Evolutionary conservation across 179 eudicot genomes (phyloP).

Genomic region (Silene coronaria): DNA sequence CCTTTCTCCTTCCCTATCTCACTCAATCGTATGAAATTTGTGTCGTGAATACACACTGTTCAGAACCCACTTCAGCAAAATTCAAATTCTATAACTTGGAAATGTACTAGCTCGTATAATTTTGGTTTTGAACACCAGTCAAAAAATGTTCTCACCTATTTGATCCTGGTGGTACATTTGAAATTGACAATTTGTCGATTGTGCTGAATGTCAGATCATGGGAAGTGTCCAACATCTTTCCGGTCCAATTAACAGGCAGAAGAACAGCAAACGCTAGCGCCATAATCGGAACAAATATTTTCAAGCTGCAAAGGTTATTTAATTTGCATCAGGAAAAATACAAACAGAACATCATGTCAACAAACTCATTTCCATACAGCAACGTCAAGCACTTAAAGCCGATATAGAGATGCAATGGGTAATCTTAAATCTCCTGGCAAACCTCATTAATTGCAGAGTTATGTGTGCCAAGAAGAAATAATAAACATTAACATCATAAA

Average conservation of each 20-base stretch:
- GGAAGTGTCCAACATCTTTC: conserved; percentile 39
- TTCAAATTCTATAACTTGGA: background rate
- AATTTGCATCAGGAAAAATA: conserved; percentile 9
- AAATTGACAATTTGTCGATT: conserved; percentile 87
- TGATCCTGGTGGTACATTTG: conserved; percentile 74
- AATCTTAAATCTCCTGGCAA: background rate
- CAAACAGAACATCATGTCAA: background rate
- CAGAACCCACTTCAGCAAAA: background rate
- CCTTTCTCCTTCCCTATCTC: background rate
- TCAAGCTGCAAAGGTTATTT: conserved; percentile 54
- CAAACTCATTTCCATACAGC: background rate
- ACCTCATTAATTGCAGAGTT: background rate
- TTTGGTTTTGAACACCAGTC: background rate
- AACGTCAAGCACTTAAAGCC: background rate
- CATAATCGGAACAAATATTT: conserved; percentile 83
- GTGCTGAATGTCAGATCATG: conserved; percentile 55
- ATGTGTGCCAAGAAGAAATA: background rate
- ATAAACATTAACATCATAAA: background rate
- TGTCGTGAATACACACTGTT: background rate
- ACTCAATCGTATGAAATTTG: background rate
- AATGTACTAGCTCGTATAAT: background rate
- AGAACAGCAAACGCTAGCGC: conserved; percentile 61
- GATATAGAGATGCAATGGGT: background rate
- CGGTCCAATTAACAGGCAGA: conserved; percentile 87
- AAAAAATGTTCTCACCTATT: conserved; percentile 46